Base-by-base conservation (phyloP, 192 early-diverging fungal species). In the Backusella australiensis region DNA sequence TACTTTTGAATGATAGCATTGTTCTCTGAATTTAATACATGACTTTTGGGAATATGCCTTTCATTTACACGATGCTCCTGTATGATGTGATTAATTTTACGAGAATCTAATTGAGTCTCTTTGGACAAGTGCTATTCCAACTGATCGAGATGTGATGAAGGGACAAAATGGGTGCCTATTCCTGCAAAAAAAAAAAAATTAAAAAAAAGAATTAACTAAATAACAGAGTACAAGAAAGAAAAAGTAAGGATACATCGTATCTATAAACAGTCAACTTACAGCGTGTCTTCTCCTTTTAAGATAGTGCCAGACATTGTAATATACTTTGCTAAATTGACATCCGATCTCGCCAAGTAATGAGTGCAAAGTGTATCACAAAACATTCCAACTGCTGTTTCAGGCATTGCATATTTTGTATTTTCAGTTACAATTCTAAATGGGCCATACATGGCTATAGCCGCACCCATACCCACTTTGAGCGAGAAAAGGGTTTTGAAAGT, bases 151-250 rank as follows among this genome's bases (percentile, higher is more conserved):
- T 96, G 89, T 71, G 91, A 91, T 4, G 92, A 92, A 26, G 96
- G 95, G 26, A 99, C 91, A 83, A 91, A 98, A 83, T 99, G 97
- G 36, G 98, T 97, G 34, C 94, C 98, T 81, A 99, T 92, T 34
- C 98, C 97, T 17, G 98, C 90, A 72, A 92, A n/a, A n/a, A n/a
- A n/a, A n/a, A n/a, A n/a, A n/a, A n/a, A n/a, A n/a, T n/a, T n/a
- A n/a, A n/a, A n/a, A n/a, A n/a, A n/a, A n/a, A n/a, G 36, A 21
- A 53, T 21, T 12, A 39, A 32, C 9, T 39, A 12, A 39, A 39
- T 26, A 39, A 71, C 1, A 15, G 11, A 32, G 29, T 66, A 34
- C 19, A 14, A 34, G 4, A 12, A 39, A 39, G 38, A 39, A 11
- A 11, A 39, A 39, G 38, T 11, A 39, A 39, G 11, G 1, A 12